Evolutionary conservation across 2,329 filamentous ascomycete genomes (phyloP), one percentile per base, ranked within the genome.

Genomic region (Trichophyton mentagrophytes): DNA sequence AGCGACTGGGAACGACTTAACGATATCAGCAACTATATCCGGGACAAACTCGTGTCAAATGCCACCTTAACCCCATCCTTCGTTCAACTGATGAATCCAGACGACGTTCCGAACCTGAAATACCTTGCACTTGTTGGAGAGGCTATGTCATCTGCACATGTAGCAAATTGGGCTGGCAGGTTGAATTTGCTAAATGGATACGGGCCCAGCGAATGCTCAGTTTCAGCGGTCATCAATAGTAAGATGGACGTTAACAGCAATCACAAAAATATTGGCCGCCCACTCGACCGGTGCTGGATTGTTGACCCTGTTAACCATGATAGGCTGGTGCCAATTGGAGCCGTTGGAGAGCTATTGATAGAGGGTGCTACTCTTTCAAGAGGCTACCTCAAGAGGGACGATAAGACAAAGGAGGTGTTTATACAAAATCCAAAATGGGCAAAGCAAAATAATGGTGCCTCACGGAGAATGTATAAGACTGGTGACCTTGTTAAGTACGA

Each of bases 61-160:
- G 78, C 76, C 0, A 79, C 80, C 67, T 76, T 85, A 69, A 85
- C 83, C 0, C 79, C 82, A 0, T 74, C 80, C 0, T 74, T 85
- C 17, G 80, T 80, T 0, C 64, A 70, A 4, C 64, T 76, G 3
- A 60, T 78, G 6, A 64, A 67, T 6, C 74, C 73, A 0, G 64
- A 68, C 11, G 69, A 74, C 8, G 69, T 78, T 3, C 73, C 73
- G 2, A 68, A 66, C 3, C 66, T 79, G 2, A 70, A 69, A 17
- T 68, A 67, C 1, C 60, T 79, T 15, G 33, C 63, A 1, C 62
- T 69, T 15, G 64, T 65, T 13, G 68, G 68, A 9, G 68, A 69
- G 51, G 64, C 66, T 8, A 58, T 68, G 17, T 40, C 60, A 15
- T 44, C 62, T 8, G 60, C 59, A 33, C 63, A 74, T 57, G 64